Evolutionary conservation across 176 grass and related monocot species (phyloP).

Genomic region (Musa beccarii): DNA sequence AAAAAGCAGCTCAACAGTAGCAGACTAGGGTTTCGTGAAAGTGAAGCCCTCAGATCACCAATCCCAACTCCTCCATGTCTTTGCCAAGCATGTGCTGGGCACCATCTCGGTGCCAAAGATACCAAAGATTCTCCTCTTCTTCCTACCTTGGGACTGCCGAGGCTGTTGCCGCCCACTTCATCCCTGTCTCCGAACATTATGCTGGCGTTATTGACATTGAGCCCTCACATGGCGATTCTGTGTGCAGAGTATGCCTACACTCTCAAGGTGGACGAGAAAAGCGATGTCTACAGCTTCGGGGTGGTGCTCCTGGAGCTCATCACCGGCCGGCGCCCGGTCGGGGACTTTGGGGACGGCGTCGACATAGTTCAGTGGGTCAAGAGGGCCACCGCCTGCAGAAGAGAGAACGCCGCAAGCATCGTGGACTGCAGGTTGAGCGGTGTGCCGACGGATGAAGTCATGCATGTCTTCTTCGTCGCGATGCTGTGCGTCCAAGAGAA

Average conservation of each 20-base stretch:
- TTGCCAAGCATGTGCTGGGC: not conserved
- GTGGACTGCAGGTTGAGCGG: conserved; percentile 40
- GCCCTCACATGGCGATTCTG: no score
- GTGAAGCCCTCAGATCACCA: not conserved
- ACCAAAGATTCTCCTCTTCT: not conserved
- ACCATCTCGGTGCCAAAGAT: not conserved
- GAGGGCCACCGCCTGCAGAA: conserved; percentile 34
- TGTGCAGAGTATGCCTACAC: conserved; percentile 88
- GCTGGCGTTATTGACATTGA: no score
- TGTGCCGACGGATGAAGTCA: conserved; percentile 45
- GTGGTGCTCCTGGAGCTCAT: conserved; percentile 86
- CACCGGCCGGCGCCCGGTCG: conserved; percentile 53
- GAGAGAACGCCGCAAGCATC: conserved; percentile 44
- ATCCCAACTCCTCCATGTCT: not conserved
- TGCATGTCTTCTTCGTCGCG: conserved; percentile 74
- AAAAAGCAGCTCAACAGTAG: not conserved
- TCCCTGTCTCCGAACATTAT: not conserved
- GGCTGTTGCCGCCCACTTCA: not conserved
- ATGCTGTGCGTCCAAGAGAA: conserved; percentile 94
- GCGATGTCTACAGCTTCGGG: conserved; percentile 85
- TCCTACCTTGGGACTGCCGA: not conserved
- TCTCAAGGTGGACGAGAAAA: conserved; percentile 76
- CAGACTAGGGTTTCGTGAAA: not conserved
- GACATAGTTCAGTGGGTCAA: conserved; percentile 92
- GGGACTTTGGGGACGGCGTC: conserved; percentile 76